Evolutionary conservation across 805 yeast species (phyloP).

Genomic region (Ogataea zsoltii): DNA sequence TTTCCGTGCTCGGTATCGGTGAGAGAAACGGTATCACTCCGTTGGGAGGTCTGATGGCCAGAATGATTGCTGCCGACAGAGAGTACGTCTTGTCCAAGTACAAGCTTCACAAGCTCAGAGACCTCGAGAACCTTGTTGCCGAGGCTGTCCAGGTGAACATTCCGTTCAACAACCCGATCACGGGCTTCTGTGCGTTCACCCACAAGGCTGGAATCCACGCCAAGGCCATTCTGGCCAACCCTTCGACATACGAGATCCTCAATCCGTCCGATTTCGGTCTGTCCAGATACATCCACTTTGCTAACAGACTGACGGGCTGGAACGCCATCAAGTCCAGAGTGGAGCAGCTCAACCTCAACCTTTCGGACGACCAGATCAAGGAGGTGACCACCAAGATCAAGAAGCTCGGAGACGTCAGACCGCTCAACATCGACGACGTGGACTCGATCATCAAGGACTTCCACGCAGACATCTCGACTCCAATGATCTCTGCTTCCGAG

Average conservation of each 20-base stretch:
- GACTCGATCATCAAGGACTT: constrained; percentile 93
- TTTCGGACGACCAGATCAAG: constrained; percentile 91
- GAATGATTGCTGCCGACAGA: constrained; percentile 98
- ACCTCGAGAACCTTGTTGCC: constrained; percentile 92
- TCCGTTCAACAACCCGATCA: constrained; percentile 97
- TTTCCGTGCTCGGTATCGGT: constrained; percentile 95
- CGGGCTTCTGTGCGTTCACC: constrained; percentile 99
- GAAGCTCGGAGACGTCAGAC: constrained; percentile 92
- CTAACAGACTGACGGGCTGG: constrained; percentile 98
- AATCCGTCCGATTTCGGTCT: constrained; percentile 95
- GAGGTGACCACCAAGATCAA: constrained; percentile 93
- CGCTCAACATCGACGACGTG: constrained; percentile 92
- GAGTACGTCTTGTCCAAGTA: constrained; percentile 93
- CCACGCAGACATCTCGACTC: constrained; percentile 75
- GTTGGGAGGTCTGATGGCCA: constrained; percentile 96
- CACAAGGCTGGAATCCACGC: constrained; percentile 99
- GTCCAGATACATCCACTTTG: constrained; percentile 95
- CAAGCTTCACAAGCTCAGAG: constrained; percentile 93
- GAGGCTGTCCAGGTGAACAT: constrained; percentile 96
- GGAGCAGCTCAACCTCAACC: constrained; percentile 87
- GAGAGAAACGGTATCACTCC: constrained; percentile 99
- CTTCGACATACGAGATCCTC: constrained; percentile 96
- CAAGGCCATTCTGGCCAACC: constrained; percentile 96
- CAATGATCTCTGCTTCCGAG: constrained; percentile 39
- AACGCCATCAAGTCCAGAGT: constrained; percentile 98